A percentile compares a stretch with the other conserved stretches of the same genome.
Evolutionary conservation across 805 yeast species (phyloP).

Genomic region (Monosporozyma solicola): DNA sequence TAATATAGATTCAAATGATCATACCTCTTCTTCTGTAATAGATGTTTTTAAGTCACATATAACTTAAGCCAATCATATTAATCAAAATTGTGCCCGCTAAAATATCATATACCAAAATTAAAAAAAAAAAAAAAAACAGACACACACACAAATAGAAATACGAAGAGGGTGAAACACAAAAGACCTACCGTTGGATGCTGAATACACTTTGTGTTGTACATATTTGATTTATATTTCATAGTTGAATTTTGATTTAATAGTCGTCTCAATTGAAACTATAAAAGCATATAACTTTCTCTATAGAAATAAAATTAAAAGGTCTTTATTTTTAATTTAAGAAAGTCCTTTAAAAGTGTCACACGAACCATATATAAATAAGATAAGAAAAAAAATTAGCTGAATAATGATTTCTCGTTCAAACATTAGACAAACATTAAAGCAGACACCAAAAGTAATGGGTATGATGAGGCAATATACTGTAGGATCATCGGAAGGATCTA

Average conservation of each 20-base stretch:
- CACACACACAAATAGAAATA: background rate
- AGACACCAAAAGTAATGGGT: background rate
- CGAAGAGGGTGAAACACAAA: background rate
- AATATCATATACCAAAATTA: background rate
- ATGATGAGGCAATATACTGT: slow-evolving; percentile 4
- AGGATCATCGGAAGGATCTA: slow-evolving; percentile 47
- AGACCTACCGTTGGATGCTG: background rate
- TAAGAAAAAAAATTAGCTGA: background rate
- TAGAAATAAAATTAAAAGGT: background rate
- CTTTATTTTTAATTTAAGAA: background rate
- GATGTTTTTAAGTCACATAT: background rate
- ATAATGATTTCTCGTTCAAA: background rate
- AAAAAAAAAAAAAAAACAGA: background rate
- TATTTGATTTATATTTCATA: background rate
- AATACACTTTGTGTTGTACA: background rate
- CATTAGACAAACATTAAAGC: background rate
- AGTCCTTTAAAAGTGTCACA: background rate
- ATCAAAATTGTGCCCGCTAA: background rate
- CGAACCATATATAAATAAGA: background rate
- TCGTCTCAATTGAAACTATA: background rate
- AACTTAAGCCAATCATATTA: background rate
- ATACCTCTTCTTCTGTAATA: background rate
- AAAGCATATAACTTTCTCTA: background rate
- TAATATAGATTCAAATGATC: background rate
- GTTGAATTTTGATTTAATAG: background rate